Base-by-base conservation (phyloP, 2,329 filamentous ascomycete genomes). In the Trichoderma citrinoviride region DNA sequence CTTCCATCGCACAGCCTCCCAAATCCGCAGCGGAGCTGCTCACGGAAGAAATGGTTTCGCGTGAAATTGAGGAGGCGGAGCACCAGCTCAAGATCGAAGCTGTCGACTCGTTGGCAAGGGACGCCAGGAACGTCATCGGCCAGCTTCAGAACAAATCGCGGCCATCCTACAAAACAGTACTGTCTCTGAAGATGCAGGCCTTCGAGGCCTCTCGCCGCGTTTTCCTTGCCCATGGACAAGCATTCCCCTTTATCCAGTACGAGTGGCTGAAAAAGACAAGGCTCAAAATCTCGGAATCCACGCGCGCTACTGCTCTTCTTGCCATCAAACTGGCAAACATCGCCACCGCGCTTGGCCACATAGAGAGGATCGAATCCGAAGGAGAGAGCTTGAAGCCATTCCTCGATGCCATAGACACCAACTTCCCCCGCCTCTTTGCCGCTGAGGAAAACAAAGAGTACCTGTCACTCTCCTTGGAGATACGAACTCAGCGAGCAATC, bases 401-500 rank as follows among this genome's bases (percentile, higher is more conserved):
- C 15, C 67, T 81, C 5, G 65, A 75, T 23, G 66, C 65, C 19
- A 67, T 80, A 8, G 72, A 79, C 49, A 27, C 44, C 3, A 67
- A 67, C 10, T 76, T 78, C 47, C 75, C 76, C 7, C 40, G 58
- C 5, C 72, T 72, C 5, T 74, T 79, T 46, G 46, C 68, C 12
- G 63, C 70, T 4, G 68, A 68, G 2, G 65, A 52, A 3, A 21
- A 67, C 40, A 55, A 69, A 14, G 68, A 56, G 1, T 66, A 50
- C 21, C 15, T 68, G 15, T 46, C 72, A 3, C 66, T 77, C 7
- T 74, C 74, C 3, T 68, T 81, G 25, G 69, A 75, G 4, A 73
- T 81, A 27, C 78, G 79, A 49, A 79, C 77, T 0, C 73, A 74
- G 55, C 68, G 71, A 43, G 68, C 75, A 49, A 73, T 81, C 21